These are phyloP conservation scores for Diaporthe ampelina DNA, from an alignment of 2,329 filamentous ascomycete genomes.

Conservation along the genomic window DNA sequence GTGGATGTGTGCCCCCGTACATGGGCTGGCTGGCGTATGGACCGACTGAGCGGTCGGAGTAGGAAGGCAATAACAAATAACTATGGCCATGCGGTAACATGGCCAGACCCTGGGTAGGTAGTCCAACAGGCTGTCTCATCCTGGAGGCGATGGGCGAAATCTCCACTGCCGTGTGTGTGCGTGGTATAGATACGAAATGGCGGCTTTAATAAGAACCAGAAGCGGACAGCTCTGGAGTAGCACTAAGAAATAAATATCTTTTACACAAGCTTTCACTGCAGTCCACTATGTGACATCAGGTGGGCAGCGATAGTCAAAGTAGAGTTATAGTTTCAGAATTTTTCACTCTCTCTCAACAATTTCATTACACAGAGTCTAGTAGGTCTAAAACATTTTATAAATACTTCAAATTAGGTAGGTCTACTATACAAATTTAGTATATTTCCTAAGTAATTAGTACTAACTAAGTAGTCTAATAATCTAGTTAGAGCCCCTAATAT, in stretches of 20 bases:
- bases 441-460: no score
- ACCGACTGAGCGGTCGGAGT: background rate
- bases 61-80: background rate
- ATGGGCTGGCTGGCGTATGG: background rate
- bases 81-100: background rate
- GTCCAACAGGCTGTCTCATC: conserved; percentile 2
- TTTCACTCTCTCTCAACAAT: no score
- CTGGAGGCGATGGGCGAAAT: conserved; percentile 15
- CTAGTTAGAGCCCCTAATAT: no score
- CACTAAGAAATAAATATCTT: background rate
- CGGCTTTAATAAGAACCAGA: conserved; percentile 22
- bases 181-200: conserved; percentile 10
- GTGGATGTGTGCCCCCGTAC: background rate
- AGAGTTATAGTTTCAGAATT: no score
- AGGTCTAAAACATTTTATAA: no score
- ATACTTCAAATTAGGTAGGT: no score
- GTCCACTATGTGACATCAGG: conserved; percentile 5
- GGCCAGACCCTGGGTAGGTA: background rate
- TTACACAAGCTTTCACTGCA: background rate
- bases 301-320: no score
- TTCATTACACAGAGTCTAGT: no score
- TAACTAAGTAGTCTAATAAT: no score
- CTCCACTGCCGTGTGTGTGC: conserved; percentile 9
- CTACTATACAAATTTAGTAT: no score
- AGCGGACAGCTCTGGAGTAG: background rate